phyloP scores from a whole-genome alignment of 1,139 yeast species.

The Sugiyamaella grinbergsii region DNA sequence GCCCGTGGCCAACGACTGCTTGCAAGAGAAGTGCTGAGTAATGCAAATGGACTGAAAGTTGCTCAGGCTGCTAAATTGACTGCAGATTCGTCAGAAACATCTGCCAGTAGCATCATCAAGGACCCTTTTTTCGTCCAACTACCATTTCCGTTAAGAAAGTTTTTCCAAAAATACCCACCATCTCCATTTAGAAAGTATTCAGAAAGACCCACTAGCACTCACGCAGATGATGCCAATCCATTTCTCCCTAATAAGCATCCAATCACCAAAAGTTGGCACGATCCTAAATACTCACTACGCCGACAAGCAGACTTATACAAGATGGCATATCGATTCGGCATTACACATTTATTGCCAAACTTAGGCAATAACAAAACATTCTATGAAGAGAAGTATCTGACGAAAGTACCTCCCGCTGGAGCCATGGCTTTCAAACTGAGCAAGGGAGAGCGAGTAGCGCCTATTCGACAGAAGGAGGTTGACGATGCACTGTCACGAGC shows the following conservation, averaged over 20 bases:
- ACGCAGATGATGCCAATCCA: constrained; percentile 78
- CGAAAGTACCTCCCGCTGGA: constrained; percentile 76
- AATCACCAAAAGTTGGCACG: constrained; percentile 72
- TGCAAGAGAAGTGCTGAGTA: constrained; percentile 36
- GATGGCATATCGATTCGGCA: constrained; percentile 78
- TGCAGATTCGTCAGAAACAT: constrained; percentile 22
- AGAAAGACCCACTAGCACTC: constrained; percentile 61
- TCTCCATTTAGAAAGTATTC: constrained; percentile 72
- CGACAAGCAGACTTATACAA: constrained; percentile 85
- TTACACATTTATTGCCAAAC: constrained; percentile 76
- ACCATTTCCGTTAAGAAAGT: constrained; percentile 71
- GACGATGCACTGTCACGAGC: constrained; percentile 67
- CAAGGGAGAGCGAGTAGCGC: constrained; percentile 73
- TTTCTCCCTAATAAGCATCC: constrained; percentile 86
- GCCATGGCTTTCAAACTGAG: constrained; percentile 77
- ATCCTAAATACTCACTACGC: constrained; percentile 77
- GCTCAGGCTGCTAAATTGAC: constrained; percentile 20
- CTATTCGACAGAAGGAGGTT: constrained; percentile 61
- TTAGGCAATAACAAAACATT: constrained; percentile 67
- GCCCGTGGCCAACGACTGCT: constrained; percentile 33
- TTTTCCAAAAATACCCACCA: constrained; percentile 85
- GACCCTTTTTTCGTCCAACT: constrained; percentile 46
- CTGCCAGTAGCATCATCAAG: constrained; percentile 11
- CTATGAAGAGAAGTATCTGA: constrained; percentile 74
- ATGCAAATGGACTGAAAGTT: constrained; percentile 29